Base-by-base conservation (phyloP, 1,284 basidiomycete species). In the Cryptococcus floricola region DNA sequence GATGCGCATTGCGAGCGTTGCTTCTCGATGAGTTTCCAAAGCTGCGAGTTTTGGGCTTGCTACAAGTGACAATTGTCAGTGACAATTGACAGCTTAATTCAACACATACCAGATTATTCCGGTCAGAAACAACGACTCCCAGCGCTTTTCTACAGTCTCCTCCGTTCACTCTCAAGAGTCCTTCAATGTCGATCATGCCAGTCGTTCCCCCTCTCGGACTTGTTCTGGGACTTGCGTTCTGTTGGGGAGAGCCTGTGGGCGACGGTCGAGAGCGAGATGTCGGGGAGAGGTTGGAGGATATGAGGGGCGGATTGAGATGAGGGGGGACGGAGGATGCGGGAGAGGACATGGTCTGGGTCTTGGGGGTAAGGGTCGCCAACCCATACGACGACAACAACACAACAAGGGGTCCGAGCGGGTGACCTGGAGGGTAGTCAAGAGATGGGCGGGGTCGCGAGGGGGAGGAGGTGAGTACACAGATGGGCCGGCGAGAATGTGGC, bases 21-120 rank as follows among this genome's bases (percentile, higher is more conserved):
- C 73, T 91, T 91, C 81, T 93, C 91, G 71, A 94, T 87, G 59
- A 93, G 81, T 75, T 91, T 92, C 91, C 91, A 93, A 31, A 93
- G 82, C 76, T 92, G 89, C 6, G 85, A 79, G 73, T 94, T 94
- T 78, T 94, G 91, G 9, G 83, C 76, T 39, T 86, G 85, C 73
- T 74, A 55, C 7, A 43, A 2, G 23, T 23, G 1, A 23, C 23
- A 23, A 23, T 23, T 23, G 23, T 23, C 23, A 23, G 23, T 16
- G 39, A 18, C 8, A n/a, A 14, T 49, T 23, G 18, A 23, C 7
- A 14, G 9, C 16, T 7, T 3, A 12, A 4, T 23, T 16, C 5
- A 4, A 7, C 8, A 59, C 71, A 53, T 51, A 71, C 74, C 52
- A 92, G 81, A 39, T 78, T 75, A 71, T 92, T 92, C 62, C 90